Percentiles rank a stretch among this genome's conserved stretches.
These are phyloP conservation scores for Globisporangium paroecandrum DNA, from an alignment of 352 stramenopile genomes.

Conservation along the genomic window DNA sequence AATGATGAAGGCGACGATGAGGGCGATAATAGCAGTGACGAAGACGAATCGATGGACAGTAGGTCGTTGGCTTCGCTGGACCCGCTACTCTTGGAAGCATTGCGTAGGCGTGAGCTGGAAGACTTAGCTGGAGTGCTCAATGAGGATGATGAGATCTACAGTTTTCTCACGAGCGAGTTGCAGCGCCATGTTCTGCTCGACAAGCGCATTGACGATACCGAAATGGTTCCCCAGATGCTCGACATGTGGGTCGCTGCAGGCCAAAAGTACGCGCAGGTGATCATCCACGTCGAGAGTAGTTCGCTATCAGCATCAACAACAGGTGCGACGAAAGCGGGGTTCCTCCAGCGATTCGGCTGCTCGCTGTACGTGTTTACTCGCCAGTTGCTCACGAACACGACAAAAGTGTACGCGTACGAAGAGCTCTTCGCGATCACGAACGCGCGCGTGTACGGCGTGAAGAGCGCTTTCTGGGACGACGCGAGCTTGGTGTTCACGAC, in stretches of 20 bases:
- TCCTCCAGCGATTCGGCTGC: conserved; percentile 48
- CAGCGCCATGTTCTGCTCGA: conserved; percentile 27
- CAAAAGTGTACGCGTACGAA: conserved; percentile 63
- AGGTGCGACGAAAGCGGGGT: conserved; percentile 18
- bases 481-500: conserved; percentile 28
- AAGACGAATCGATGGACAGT: neutral
- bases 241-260: conserved; percentile 63
- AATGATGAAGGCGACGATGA: conserved; percentile 1
- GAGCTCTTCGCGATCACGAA: conserved; percentile 58
- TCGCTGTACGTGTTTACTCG: conserved; percentile 61
- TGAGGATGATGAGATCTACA: conserved; percentile 63
- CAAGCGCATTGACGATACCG: conserved; percentile 28
- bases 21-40: neutral
- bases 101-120: conserved; percentile 17
- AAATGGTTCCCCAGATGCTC: conserved; percentile 53
- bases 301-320: neutral
- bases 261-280: conserved; percentile 64
- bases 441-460: conserved; percentile 37
- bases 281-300: conserved; percentile 32
- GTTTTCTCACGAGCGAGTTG: conserved; percentile 45
- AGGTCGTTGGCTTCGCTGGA: conserved; percentile 13
- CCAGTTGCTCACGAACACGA: conserved; percentile 58
- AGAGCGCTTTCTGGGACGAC: conserved; percentile 38
- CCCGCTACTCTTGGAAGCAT: conserved; percentile 9
- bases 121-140: conserved; percentile 31